Conservation (phyloP, 805 yeast species). For the Cyberlindnera americana region DNA sequence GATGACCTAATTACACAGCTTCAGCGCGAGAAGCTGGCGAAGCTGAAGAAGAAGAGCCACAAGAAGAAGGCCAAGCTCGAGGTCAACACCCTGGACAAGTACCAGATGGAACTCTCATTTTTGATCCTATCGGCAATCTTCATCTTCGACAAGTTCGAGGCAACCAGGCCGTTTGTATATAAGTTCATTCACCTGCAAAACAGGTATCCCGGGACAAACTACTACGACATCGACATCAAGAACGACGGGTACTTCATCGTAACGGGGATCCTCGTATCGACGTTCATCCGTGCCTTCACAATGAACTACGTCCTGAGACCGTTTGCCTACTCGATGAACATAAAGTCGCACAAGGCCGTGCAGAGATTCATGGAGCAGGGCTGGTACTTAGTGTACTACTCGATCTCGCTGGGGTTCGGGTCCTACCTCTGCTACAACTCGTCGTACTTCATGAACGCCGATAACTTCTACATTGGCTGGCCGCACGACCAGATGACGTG, state of each 20-base stretch:
- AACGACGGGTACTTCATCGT: slow-evolving; percentile 54
- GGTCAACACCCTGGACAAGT: slow-evolving; percentile 24
- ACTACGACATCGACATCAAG: slow-evolving; percentile 48
- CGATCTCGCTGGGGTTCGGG: slow-evolving; percentile 53
- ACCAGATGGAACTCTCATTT: slow-evolving; percentile 30
- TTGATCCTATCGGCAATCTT: slow-evolving; percentile 21
- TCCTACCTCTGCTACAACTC: slow-evolving; percentile 52
- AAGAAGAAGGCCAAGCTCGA: background rate
- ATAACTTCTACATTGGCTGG: slow-evolving; percentile 62
- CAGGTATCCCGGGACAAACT: slow-evolving; percentile 24
- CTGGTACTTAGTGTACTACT: slow-evolving; percentile 67
- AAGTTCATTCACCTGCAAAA: slow-evolving; percentile 43
- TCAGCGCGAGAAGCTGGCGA: background rate
- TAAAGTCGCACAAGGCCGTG: slow-evolving; percentile 46
- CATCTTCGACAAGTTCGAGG: slow-evolving; percentile 24
- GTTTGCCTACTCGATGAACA: slow-evolving; percentile 43
- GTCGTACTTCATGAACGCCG: slow-evolving; percentile 55
- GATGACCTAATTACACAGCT: slow-evolving; percentile 3
- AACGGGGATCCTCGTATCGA: slow-evolving; percentile 51
- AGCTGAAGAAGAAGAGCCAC: background rate
- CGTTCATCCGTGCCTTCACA: slow-evolving; percentile 54
- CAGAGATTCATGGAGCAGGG: slow-evolving; percentile 84
- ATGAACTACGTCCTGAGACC: slow-evolving; percentile 60
- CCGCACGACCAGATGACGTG: slow-evolving; percentile 62
- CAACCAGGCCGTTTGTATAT: slow-evolving; percentile 28